Base-by-base conservation (phyloP, 306 rosid species). In the Macrotyloma uniflorum region DNA sequence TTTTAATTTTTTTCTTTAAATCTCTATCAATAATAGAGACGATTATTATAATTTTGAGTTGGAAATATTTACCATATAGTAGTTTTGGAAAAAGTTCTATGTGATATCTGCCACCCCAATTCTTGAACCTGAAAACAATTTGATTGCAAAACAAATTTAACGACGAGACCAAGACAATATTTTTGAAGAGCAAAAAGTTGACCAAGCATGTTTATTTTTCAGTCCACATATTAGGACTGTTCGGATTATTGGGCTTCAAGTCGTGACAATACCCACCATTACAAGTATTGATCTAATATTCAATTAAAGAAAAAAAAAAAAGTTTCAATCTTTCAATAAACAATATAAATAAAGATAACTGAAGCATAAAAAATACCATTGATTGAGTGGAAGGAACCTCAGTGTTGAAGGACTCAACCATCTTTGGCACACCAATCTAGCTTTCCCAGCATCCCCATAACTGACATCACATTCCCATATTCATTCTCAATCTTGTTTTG, bases 151-250 rank as follows among this genome's bases (percentile, higher is more conserved):
- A 15, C 18, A 1, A 75, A 28, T 15, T 38, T 75, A 53, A 14
- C 23, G 22, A 33, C 6, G 5, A n/a, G n/a, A n/a, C 69, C 7
- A 35, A 63, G 11, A 4, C 11, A 46, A 22, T 12, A 11, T 24
- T 57, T 10, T 13, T 57, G 28, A 53, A 53, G 28, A 20, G 0
- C 6, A 53, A 54, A 22, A 38, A 1, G 2, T 35, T 38, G 0
- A 8, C 3, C 0, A 16, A 47, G 8, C 1, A 53, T 5, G 23
- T 16, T 45, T 8, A 89, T 22, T 87, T 89, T 32, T 89, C 91
- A 6, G 91, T 87, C 91, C 89, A 89, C 88, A 89, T 87, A 64
- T 87, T 87, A 4, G 93, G 91, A 4, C 84, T 87, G 22, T 83
- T 82, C 0, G 84, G 86, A 16, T 72, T 85, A n/a, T 78, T 89